Evolutionary conservation across 306 rosid genomes (phyloP).

Genomic region (Cyclanthera cordifolia): DNA sequence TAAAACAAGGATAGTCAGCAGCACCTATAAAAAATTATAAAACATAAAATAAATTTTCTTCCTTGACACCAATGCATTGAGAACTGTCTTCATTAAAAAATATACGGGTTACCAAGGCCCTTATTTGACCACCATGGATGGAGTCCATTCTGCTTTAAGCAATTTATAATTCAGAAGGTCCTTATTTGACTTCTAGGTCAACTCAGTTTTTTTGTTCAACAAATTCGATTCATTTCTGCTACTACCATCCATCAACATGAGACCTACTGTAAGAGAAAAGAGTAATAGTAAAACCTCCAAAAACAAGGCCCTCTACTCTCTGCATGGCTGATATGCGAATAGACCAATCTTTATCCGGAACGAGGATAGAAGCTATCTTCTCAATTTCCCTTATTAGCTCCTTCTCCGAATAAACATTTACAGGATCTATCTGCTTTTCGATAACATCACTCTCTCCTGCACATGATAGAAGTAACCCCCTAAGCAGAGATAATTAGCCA

Average conservation of each 20-base stretch:
- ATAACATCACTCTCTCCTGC: conserved; percentile 61
- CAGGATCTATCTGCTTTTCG: conserved; percentile 56
- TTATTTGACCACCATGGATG: no score
- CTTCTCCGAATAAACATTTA: conserved; percentile 92
- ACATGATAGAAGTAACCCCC: conserved; percentile 19
- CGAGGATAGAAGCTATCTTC: conserved; percentile 76
- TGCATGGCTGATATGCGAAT: conserved; percentile 87
- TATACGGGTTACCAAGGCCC: no score
- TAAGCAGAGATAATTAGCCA: conserved; percentile 5
- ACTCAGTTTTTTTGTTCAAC: not conserved
- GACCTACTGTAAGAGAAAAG: not conserved
- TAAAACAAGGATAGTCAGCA: conserved; percentile 69
- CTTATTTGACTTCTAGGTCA: no score
- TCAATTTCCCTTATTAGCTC: conserved; percentile 82
- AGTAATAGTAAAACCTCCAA: conserved; percentile 53
- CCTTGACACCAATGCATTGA: not conserved
- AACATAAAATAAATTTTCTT: conserved; percentile 12
- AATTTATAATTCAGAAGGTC: not conserved
- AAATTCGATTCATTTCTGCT: not conserved
- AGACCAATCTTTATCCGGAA: conserved; percentile 98
- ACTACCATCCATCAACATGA: not conserved
- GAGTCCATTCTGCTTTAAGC: no score
- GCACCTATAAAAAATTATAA: conserved; percentile 49
- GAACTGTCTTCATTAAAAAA: not conserved
- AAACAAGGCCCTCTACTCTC: conserved; percentile 85